Evolutionary conservation across 805 yeast species (phyloP).

Genomic region (Schwanniomyces polymorphus): DNA sequence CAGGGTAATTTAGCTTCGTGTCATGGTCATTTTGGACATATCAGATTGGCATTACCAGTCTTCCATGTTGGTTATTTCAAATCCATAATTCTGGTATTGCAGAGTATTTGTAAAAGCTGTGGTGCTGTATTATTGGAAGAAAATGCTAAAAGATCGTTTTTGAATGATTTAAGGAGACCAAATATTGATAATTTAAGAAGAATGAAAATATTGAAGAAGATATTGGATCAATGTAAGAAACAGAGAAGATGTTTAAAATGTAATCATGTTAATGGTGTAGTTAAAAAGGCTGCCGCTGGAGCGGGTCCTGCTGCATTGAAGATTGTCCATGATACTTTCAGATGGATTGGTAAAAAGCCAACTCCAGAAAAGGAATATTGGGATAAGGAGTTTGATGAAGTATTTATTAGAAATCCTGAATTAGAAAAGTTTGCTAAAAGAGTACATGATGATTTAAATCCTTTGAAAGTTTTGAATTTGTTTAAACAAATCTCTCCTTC

Average conservation of each 20-base stretch:
- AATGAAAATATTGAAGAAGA: constrained; percentile 81
- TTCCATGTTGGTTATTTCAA: constrained; percentile 98
- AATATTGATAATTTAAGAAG: constrained; percentile 87
- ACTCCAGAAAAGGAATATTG: constrained; percentile 83
- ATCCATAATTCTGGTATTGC: constrained; percentile 82
- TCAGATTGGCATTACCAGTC: constrained; percentile 89
- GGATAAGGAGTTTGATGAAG: constrained; percentile 83
- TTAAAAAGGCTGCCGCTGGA: constrained; percentile 91
- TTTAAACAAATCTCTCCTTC: constrained; percentile 83
- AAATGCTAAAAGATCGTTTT: constrained; percentile 62
- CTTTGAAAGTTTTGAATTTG: constrained; percentile 80
- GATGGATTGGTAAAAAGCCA: constrained; percentile 91
- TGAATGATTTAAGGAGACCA: constrained; percentile 82
- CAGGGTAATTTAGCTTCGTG: constrained; percentile 90
- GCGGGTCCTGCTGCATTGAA: constrained; percentile 92
- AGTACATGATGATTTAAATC: constrained; percentile 91
- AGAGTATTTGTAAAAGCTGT: constrained; percentile 89
- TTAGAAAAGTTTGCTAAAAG: constrained; percentile 82
- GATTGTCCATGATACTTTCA: constrained; percentile 91
- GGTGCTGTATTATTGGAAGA: constrained; percentile 77
- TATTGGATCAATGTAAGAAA: constrained; percentile 91
- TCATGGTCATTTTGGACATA: constrained; percentile 98
- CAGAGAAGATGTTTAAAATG: constrained; percentile 89
- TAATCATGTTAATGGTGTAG: constrained; percentile 92
- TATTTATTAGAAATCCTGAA: constrained; percentile 78